Evolutionary conservation across 208 protist species (phyloP).

Genomic region (Leishmania turanica): DNA sequence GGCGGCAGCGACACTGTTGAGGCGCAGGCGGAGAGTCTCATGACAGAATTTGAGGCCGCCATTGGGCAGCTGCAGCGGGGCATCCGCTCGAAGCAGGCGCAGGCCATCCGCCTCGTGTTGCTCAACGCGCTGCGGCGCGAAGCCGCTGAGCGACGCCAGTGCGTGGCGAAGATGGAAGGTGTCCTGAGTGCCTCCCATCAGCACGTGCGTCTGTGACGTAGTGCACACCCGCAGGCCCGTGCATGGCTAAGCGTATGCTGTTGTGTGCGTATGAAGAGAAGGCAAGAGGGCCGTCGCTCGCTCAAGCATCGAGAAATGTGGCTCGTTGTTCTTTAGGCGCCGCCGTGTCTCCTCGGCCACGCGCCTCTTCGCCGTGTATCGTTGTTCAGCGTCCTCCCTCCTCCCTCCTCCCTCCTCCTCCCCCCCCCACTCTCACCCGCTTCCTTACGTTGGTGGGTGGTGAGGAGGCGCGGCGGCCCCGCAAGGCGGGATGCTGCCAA

Average conservation of each 20-base stretch:
- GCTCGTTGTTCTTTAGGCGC: background rate
- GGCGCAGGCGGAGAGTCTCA: slow-evolving; percentile 5
- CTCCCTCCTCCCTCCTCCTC: background rate
- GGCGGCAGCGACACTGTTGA: background rate
- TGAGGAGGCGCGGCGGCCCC: background rate
- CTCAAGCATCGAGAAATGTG: background rate
- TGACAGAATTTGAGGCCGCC: slow-evolving; percentile 14
- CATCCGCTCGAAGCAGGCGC: slow-evolving; percentile 65
- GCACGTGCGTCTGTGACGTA: slow-evolving; percentile 20
- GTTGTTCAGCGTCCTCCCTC: background rate
- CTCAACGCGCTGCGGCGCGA: slow-evolving; percentile 53
- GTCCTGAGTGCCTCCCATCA: slow-evolving; percentile 39
- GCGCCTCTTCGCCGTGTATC: background rate
- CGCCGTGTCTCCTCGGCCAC: background rate
- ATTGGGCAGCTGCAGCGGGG: slow-evolving; percentile 56
- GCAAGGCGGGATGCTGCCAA: background rate
- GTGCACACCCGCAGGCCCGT: background rate
- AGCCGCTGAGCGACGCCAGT: slow-evolving; percentile 38
- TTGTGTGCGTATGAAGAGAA: background rate
- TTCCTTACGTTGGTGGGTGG: background rate
- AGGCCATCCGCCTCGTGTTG: slow-evolving; percentile 57
- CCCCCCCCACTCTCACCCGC: background rate
- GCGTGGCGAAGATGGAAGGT: slow-evolving; percentile 53
- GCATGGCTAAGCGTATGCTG: background rate
- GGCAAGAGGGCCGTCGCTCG: background rate